A percentile compares a stretch with the other conserved stretches of the same genome.
These are phyloP conservation scores for Magnusiomyces magnusii DNA, from an alignment of 1,139 yeast genomes.

Conservation along the genomic window DNA sequence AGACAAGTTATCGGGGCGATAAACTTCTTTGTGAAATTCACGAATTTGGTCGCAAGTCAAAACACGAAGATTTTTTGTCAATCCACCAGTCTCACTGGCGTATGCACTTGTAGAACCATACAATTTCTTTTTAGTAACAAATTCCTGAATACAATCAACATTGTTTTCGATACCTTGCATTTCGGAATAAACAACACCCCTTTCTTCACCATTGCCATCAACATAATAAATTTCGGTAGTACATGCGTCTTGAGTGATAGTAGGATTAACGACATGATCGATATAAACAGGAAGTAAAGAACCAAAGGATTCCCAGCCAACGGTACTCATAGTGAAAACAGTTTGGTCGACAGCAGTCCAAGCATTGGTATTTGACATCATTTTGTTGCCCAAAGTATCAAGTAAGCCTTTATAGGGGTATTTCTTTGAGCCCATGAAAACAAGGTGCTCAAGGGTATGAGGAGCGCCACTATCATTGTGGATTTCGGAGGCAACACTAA, in stretches of 20 bases:
- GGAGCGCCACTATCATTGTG: slow-evolving; percentile 86
- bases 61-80: slow-evolving; percentile 65
- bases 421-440: slow-evolving; percentile 88
- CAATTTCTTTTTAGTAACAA: slow-evolving; percentile 54
- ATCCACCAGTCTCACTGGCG: slow-evolving; percentile 91
- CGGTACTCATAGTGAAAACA: slow-evolving; percentile 82
- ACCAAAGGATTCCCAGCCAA: slow-evolving; percentile 95
- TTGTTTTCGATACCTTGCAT: slow-evolving; percentile 92
- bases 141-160: slow-evolving; percentile 62
- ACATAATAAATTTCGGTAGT: slow-evolving; percentile 92
- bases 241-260: slow-evolving; percentile 83
- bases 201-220: slow-evolving; percentile 84
- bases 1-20: slow-evolving; percentile 79
- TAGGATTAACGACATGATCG: slow-evolving; percentile 81
- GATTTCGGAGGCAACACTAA: slow-evolving; percentile 93
- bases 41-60: slow-evolving; percentile 68
- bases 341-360: slow-evolving; percentile 98
- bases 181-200: slow-evolving; percentile 96
- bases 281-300: slow-evolving; percentile 78
- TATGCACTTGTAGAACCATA: slow-evolving; percentile 65
- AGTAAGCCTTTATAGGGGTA: slow-evolving; percentile 89
- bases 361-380: slow-evolving; percentile 87
- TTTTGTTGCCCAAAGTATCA: slow-evolving; percentile 78
- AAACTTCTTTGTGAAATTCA: slow-evolving; percentile 60
- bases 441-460: slow-evolving; percentile 89